These are phyloP conservation scores for Blastobotrys arbuscula DNA, from an alignment of 1,139 yeast genomes.

Conservation along the genomic window DNA sequence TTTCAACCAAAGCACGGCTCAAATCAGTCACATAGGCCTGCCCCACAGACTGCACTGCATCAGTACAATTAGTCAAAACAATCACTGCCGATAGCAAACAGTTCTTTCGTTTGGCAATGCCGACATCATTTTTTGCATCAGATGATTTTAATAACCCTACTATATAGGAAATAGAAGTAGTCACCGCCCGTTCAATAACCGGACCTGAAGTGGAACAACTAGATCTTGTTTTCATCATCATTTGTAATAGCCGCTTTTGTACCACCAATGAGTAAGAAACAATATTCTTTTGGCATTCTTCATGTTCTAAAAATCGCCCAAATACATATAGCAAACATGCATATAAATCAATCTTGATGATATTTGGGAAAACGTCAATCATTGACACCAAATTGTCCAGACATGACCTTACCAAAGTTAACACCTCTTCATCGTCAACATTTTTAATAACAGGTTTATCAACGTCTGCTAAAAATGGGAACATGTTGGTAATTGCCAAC, in stretches of 20 bases:
- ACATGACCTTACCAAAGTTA: constrained; percentile 39
- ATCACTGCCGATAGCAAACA: constrained; percentile 56
- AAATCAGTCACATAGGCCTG: constrained; percentile 32
- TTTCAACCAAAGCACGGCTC: constrained; percentile 39
- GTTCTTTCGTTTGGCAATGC: constrained; percentile 41
- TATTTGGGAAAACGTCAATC: constrained; percentile 57
- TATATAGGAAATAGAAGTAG: constrained; percentile 27
- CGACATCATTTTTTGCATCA: constrained; percentile 26
- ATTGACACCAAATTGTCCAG: constrained; percentile 56
- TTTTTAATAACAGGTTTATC: constrained; percentile 29
- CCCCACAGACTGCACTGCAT: constrained; percentile 39
- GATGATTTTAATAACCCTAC: constrained; percentile 20
- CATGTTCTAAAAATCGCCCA: constrained; percentile 53
- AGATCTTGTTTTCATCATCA: constrained; percentile 27
- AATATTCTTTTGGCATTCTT: constrained; percentile 30
- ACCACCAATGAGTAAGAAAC: constrained; percentile 29
- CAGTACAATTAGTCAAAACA: constrained; percentile 50
- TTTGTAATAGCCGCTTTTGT: constrained; percentile 30
- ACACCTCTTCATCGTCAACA: constrained; percentile 22
- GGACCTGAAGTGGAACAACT: constrained; percentile 19
- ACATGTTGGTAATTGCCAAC: constrained; percentile 52
- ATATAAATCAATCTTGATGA: constrained; percentile 63
- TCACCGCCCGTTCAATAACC: constrained; percentile 36
- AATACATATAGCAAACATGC: constrained; percentile 63
- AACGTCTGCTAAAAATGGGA: constrained; percentile 54